Percentiles rank a stretch among this genome's conserved stretches.
Evolutionary conservation across 345 rosid genomes (phyloP).

Genomic region (Mangifera indica): DNA sequence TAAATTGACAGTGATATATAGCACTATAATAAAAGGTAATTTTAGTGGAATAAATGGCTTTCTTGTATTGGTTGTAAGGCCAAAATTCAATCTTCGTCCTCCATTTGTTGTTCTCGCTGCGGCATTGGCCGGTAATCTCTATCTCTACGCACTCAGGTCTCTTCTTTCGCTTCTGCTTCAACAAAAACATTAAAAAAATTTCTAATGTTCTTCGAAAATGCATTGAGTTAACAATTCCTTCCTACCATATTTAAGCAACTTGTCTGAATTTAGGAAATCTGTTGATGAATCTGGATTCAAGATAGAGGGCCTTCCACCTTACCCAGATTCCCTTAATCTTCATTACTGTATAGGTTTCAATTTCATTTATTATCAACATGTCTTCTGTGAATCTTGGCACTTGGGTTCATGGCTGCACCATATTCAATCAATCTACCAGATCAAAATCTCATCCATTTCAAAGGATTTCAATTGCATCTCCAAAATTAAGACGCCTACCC

Average conservation of each 20-base stretch:
- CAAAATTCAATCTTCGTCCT: not conserved
- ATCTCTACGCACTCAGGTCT: too few species aligned
- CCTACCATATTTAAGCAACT: not conserved
- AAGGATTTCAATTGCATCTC: not conserved
- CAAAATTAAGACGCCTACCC: not conserved
- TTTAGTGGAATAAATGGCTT: too few species aligned
- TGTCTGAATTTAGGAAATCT: too few species aligned
- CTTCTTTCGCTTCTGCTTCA: too few species aligned
- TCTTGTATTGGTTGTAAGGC: not conserved
- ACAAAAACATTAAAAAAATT: too few species aligned
- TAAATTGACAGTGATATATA: too few species aligned
- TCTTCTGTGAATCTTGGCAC: slow-evolving; percentile 48
- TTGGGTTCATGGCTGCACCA: slow-evolving; percentile 34
- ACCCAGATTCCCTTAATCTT: not conserved
- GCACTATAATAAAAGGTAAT: too few species aligned
- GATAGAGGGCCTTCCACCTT: not conserved
- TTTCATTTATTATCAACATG: slow-evolving; percentile 30
- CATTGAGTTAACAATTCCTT: too few species aligned
- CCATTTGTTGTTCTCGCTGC: not conserved
- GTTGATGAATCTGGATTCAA: not conserved
- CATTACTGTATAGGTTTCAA: not conserved
- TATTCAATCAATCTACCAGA: slow-evolving; percentile 31
- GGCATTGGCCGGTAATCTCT: not conserved
- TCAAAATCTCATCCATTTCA: slow-evolving; percentile 28
- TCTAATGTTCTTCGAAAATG: not conserved